These are phyloP conservation scores for Candida ascalaphidarum DNA, from an alignment of 805 yeast genomes.

Conservation along the genomic window DNA sequence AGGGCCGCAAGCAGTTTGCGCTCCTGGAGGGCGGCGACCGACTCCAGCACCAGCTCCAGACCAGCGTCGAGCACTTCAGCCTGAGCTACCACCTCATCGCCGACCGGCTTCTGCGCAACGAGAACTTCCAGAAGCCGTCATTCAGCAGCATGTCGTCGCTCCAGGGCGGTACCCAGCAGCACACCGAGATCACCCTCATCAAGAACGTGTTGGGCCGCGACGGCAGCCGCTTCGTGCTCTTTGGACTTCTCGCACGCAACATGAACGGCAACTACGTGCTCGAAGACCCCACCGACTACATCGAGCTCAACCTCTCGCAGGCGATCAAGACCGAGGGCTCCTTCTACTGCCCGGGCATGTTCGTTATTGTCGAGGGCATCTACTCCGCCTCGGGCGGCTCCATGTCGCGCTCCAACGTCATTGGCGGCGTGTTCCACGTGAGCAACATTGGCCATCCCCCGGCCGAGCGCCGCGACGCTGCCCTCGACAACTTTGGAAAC, in stretches of 20 bases:
- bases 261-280: slow-evolving; percentile 62
- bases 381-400: slow-evolving; percentile 57
- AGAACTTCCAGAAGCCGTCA: slow-evolving; percentile 52
- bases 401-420: slow-evolving; percentile 17
- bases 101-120: slow-evolving; percentile 72
- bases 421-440: slow-evolving; percentile 54
- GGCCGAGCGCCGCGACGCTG: slow-evolving; percentile 60
- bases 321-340: slow-evolving; percentile 55
- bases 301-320: slow-evolving; percentile 58
- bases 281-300: slow-evolving; percentile 74
- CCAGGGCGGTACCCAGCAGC: slow-evolving; percentile 4
- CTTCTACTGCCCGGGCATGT: slow-evolving; percentile 68
- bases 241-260: slow-evolving; percentile 66
- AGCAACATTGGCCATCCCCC: slow-evolving; percentile 81
- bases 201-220: slow-evolving; percentile 84
- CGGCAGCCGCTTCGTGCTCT: slow-evolving; percentile 63
- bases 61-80: slow-evolving; percentile 32
- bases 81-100: slow-evolving; percentile 54
- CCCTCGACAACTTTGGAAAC: slow-evolving; percentile 69
- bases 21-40: slow-evolving; percentile 3
- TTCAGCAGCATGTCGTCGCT: slow-evolving; percentile 37
- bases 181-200: slow-evolving; percentile 55
- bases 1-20: slow-evolving; percentile 52
- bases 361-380: slow-evolving; percentile 77
- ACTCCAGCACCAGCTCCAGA: slow-evolving; percentile 8